Evolutionary conservation across 2,329 filamentous ascomycete species (phyloP).

Genomic region (Fusarium proliferatum): DNA sequence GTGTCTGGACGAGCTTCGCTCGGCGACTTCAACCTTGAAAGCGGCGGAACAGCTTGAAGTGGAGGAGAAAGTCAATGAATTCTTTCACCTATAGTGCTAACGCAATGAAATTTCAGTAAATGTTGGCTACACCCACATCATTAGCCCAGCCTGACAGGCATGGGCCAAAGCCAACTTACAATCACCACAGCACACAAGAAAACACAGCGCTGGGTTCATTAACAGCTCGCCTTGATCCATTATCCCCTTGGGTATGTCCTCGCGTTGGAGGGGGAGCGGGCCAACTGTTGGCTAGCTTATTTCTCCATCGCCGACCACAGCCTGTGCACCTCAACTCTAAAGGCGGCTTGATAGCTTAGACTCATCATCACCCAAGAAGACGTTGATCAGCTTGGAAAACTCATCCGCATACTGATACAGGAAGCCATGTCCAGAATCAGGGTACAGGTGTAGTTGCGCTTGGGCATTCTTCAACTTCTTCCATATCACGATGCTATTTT

Average conservation of each 20-base stretch:
- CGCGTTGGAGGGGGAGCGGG: no score
- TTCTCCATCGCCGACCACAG: no score
- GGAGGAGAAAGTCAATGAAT: neutral
- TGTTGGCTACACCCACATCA: no score
- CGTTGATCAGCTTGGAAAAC: slow-evolving; percentile 49
- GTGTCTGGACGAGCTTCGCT: neutral
- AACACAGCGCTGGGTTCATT: no score
- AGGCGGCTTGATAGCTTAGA: slow-evolving; percentile 28
- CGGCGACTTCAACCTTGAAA: neutral
- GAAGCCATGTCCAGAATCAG: slow-evolving; percentile 52
- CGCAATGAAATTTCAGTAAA: no score
- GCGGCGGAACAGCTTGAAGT: neutral
- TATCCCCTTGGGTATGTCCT: no score
- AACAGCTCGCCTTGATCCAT: no score
- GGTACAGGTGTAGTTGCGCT: slow-evolving; percentile 50
- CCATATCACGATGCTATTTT: slow-evolving; percentile 54
- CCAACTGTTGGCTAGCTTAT: no score
- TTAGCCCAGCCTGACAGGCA: no score
- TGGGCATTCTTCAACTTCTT: slow-evolving; percentile 47
- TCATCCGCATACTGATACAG: slow-evolving; percentile 50
- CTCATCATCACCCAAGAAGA: slow-evolving; percentile 43
- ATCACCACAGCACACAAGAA: no score
- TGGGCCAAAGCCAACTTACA: no score
- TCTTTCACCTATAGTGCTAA: neutral
- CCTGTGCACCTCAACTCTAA: neutral